A percentile compares a stretch with the other conserved stretches of the same genome.
phyloP scores from a whole-genome alignment of 129 eudicot genomes.

The Lactuca sativa region DNA sequence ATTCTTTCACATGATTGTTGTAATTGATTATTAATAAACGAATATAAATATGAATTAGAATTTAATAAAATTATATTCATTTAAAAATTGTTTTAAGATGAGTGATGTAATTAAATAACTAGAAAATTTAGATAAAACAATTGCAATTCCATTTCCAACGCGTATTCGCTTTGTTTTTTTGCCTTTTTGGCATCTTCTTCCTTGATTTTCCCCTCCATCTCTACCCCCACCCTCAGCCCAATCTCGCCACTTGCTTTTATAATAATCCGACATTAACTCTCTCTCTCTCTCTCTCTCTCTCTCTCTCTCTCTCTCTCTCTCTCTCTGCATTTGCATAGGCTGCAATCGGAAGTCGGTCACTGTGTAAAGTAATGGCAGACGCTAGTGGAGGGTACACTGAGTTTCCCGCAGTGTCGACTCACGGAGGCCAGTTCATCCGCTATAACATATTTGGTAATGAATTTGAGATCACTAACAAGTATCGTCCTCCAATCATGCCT shows the following conservation, averaged over 20 bases:
- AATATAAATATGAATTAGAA: no score
- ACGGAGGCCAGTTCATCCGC: conserved; percentile 80
- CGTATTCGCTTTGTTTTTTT: conserved; percentile 25
- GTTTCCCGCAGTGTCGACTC: conserved; percentile 64
- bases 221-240: conserved; percentile 1
- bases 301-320: conserved; percentile 11
- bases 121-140: background rate
- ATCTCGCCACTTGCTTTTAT: conserved; percentile 13
- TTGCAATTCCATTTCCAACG: conserved; percentile 21
- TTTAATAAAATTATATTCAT: no score
- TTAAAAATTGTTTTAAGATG: background rate
- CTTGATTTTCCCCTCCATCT: conserved; percentile 13
- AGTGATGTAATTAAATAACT: background rate
- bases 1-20: background rate
- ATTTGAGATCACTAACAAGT: conserved; percentile 74
- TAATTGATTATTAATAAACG: background rate
- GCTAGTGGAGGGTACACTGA: conserved; percentile 51
- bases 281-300: background rate
- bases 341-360: background rate
- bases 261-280: background rate
- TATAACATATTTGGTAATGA: conserved; percentile 68
- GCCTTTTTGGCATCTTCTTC: conserved; percentile 35
- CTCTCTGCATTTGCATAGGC: background rate
- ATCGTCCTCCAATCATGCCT: conserved; percentile 88
- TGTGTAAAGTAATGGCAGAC: conserved; percentile 48